Conservation (phyloP, 345 rosid species). For the Acer saccharum region DNA sequence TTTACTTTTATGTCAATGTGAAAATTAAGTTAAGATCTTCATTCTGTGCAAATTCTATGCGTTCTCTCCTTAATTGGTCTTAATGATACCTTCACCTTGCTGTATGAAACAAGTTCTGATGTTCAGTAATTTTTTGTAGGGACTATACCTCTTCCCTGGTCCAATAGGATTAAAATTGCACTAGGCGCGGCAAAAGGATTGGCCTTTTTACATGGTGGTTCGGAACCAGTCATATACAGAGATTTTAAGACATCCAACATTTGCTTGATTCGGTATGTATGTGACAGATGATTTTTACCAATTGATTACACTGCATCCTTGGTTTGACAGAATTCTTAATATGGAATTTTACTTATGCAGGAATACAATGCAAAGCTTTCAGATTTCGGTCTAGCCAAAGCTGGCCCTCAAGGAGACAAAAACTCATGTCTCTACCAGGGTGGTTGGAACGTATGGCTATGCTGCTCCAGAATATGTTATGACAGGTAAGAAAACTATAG, state of each 20-base stretch:
- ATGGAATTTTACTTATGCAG: conserved; percentile 34
- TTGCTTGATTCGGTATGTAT: conserved; percentile 78
- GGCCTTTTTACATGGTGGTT: conserved; percentile 92
- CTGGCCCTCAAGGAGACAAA: conserved; percentile 89
- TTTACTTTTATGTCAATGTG: background rate
- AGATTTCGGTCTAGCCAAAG: conserved; percentile 86
- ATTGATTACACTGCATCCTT: background rate
- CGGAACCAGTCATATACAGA: conserved; percentile 91
- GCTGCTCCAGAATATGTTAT: conserved; percentile 86
- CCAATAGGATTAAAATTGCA: conserved; percentile 84
- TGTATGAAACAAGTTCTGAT: conserved; percentile 20
- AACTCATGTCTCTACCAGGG: conserved; percentile 84
- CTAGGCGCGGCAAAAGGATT: conserved; percentile 96
- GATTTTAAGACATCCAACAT: conserved; percentile 98
- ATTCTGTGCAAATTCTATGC: background rate
- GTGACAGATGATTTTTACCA: background rate
- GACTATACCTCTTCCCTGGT: conserved; percentile 85
- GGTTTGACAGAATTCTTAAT: conserved; percentile 14
- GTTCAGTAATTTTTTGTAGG: conserved; percentile 44
- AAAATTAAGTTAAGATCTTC: background rate
- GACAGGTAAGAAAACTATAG: conserved; percentile 49
- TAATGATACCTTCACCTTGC: background rate
- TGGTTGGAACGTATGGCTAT: conserved; percentile 85
- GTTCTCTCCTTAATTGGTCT: conserved; percentile 26
- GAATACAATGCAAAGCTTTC: conserved; percentile 83